Conservation (phyloP, 2,329 filamentous ascomycete genomes). For the Fusarium sp. region DNA sequence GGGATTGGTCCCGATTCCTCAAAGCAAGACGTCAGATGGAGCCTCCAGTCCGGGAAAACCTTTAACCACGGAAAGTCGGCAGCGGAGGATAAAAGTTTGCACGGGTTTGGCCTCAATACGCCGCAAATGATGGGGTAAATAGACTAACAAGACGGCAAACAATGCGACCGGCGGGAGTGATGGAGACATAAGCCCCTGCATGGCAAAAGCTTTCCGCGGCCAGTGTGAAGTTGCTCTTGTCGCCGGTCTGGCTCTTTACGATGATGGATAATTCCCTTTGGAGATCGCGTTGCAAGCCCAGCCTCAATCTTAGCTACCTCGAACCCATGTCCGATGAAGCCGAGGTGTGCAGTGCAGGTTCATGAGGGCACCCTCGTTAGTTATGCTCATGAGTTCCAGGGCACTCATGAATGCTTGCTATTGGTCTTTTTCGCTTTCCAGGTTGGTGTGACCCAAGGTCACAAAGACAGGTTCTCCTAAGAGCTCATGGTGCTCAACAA, state of each 20-base stretch:
- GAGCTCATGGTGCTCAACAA: neutral
- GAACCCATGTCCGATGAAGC: too few species aligned
- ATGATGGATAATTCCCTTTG: too few species aligned
- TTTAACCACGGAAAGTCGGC: constrained; percentile 20
- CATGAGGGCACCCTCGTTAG: too few species aligned
- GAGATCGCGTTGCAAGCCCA: too few species aligned
- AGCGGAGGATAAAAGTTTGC: neutral
- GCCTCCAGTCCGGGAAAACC: constrained; percentile 11
- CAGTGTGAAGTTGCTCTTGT: too few species aligned
- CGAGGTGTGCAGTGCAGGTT: too few species aligned
- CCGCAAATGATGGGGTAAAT: neutral
- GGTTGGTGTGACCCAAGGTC: neutral
- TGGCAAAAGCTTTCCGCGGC: neutral
- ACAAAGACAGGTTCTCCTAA: neutral
- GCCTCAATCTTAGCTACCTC: too few species aligned
- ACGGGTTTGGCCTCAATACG: neutral
- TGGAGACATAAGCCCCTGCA: neutral
- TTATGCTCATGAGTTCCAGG: too few species aligned
- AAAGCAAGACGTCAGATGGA: neutral
- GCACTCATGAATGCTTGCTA: too few species aligned
- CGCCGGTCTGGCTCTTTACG: too few species aligned
- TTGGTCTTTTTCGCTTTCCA: too few species aligned
- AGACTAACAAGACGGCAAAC: neutral
- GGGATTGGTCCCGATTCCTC: neutral
- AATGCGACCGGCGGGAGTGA: neutral